Evolutionary conservation across 2,329 filamentous ascomycete species (phyloP).

Genomic region (Verticillium zaregamsianum): DNA sequence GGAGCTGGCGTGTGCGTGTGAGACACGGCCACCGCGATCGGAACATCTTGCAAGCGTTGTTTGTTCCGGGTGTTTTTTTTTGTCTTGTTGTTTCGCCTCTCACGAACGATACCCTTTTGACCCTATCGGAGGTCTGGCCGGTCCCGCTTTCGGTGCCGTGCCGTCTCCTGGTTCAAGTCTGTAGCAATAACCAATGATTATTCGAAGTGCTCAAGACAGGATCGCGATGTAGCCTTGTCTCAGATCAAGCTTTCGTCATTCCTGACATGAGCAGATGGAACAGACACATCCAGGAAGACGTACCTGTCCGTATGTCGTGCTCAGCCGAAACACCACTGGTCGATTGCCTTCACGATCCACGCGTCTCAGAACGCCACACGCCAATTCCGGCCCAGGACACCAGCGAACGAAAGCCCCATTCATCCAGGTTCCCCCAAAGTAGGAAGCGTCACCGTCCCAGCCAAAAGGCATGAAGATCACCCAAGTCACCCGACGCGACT

Average conservation of each 20-base stretch:
- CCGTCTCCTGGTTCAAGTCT: not conserved
- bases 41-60: not conserved
- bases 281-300: not conserved
- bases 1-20: not conserved
- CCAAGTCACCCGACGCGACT: not conserved
- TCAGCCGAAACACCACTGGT: no score
- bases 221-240: not conserved
- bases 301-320: not conserved
- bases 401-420: no score
- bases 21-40: not conserved
- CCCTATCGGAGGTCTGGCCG: not conserved
- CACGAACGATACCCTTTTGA: not conserved
- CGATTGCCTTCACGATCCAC: no score
- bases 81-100: not conserved
- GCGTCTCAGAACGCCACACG: no score
- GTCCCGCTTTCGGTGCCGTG: not conserved
- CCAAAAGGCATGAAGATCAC: not conserved
- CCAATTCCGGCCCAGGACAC: no score
- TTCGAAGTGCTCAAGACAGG: not conserved
- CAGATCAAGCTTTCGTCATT: not conserved
- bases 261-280: not conserved
- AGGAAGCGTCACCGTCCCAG: not conserved
- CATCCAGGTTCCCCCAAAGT: not conserved
- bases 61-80: not conserved
- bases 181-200: not conserved